Conservation (phyloP, 2,329 filamentous ascomycete genomes). For the Cladosporium sp. region DNA sequence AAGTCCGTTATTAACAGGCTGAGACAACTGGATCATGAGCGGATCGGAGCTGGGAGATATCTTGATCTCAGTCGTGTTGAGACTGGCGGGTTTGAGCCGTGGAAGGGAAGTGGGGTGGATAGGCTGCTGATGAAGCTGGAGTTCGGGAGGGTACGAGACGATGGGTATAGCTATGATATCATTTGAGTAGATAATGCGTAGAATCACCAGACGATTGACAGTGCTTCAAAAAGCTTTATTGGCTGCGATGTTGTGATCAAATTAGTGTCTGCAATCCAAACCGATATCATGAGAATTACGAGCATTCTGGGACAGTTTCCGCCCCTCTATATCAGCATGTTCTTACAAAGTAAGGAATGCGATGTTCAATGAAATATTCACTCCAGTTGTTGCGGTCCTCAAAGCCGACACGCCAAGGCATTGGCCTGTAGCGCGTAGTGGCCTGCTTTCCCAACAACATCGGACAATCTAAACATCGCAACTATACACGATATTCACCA, state of each 20-base stretch:
- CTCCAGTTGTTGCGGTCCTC: neutral
- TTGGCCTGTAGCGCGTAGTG: neutral
- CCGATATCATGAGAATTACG: neutral
- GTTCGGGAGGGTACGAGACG: conserved; percentile 42
- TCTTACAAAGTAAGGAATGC: neutral
- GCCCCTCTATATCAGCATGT: neutral
- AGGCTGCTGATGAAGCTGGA: conserved; percentile 89
- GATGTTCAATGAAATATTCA: neutral
- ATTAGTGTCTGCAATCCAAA: neutral
- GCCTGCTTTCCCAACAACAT: neutral
- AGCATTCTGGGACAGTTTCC: too few relatives aligned
- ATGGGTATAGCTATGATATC: conserved; percentile 18
- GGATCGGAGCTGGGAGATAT: conserved; percentile 38
- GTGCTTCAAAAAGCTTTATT: neutral
- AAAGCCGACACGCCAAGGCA: neutral
- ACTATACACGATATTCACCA: neutral
- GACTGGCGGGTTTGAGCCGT: conserved; percentile 61
- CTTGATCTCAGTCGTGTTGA: conserved; percentile 24
- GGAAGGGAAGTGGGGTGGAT: conserved; percentile 77
- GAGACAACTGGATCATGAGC: conserved; percentile 59
- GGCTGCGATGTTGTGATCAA: neutral
- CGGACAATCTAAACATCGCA: neutral
- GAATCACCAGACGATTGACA: neutral
- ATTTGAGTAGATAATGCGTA: neutral
- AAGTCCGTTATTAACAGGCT: conserved; percentile 60